Conservation (phyloP, 1,284 basidiomycete species). For the Exsudoporus floridanus region DNA sequence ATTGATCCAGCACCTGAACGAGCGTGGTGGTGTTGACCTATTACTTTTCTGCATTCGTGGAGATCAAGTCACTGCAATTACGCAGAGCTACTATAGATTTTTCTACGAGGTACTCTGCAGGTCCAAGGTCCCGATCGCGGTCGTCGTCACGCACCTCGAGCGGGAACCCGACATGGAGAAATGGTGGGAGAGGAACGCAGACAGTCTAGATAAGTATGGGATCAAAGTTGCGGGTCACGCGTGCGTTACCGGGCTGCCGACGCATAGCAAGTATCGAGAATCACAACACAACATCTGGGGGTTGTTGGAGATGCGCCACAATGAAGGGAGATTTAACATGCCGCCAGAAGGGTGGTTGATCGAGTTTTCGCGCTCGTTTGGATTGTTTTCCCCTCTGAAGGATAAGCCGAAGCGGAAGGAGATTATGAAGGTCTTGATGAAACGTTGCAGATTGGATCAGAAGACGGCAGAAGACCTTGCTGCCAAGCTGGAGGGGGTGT, state of each 20-base stretch:
- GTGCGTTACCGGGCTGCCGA: slow-evolving; percentile 32
- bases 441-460: slow-evolving; percentile 28
- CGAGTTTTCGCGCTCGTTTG: slow-evolving; percentile 27
- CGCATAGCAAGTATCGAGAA: slow-evolving; percentile 28
- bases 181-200: slow-evolving; percentile 34
- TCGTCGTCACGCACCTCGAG: slow-evolving; percentile 42
- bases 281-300: slow-evolving; percentile 20
- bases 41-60: slow-evolving; percentile 41
- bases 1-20: slow-evolving; percentile 34
- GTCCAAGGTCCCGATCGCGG: slow-evolving; percentile 36
- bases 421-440: slow-evolving; percentile 24
- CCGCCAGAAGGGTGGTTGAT: slow-evolving; percentile 30
- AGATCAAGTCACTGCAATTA: slow-evolving; percentile 33
- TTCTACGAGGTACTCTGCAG: slow-evolving; percentile 39
- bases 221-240: slow-evolving; percentile 29
- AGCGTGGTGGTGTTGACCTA: slow-evolving; percentile 35
- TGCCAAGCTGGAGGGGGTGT: slow-evolving; percentile 8
- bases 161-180: slow-evolving; percentile 32
- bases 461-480: slow-evolving; percentile 24
- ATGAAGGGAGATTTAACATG: slow-evolving; percentile 26
- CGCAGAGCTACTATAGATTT: slow-evolving; percentile 39
- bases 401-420: slow-evolving; percentile 26
- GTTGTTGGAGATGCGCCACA: slow-evolving; percentile 18
- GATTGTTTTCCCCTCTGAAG: slow-evolving; percentile 27
- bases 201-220: slow-evolving; percentile 23